Conservation (phyloP, 2,329 filamentous ascomycete species). For the Cladosporium halotolerans region DNA sequence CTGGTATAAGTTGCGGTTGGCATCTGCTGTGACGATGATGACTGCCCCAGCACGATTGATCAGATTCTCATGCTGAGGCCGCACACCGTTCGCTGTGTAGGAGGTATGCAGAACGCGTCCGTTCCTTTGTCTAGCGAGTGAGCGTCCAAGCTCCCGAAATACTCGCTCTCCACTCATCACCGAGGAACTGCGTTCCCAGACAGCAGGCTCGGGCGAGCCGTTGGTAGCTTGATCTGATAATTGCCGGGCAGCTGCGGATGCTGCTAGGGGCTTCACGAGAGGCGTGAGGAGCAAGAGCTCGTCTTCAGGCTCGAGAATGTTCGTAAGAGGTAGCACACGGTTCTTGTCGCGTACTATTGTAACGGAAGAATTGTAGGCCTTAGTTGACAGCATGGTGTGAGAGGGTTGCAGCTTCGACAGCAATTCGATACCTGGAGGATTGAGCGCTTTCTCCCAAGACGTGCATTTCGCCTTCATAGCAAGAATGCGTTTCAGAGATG, state of each 20-base stretch:
- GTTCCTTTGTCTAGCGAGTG: conserved; percentile 76
- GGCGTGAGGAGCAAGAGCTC: conserved; percentile 86
- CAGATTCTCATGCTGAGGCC: conserved; percentile 87
- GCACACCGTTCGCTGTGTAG: conserved; percentile 87
- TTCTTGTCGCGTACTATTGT: conserved; percentile 88
- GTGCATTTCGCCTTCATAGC: conserved; percentile 78
- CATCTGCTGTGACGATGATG: conserved; percentile 86
- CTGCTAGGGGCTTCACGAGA: conserved; percentile 83
- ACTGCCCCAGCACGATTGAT: conserved; percentile 84
- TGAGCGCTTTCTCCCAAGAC: conserved; percentile 85
- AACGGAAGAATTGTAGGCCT: conserved; percentile 86
- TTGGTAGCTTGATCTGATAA: conserved; percentile 56
- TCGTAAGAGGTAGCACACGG: conserved; percentile 72
- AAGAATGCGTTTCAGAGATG: conserved; percentile 72
- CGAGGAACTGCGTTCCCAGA: conserved; percentile 52
- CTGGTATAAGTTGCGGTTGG: conserved; percentile 89
- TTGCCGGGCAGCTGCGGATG: conserved; percentile 73
- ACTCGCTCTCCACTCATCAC: conserved; percentile 91
- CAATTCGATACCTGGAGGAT: conserved; percentile 70
- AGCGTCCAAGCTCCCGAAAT: conserved; percentile 81
- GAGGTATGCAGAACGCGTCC: conserved; percentile 88
- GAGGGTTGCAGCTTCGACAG: conserved; percentile 75
- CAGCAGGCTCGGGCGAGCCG: conserved; percentile 50
- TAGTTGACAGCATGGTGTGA: conserved; percentile 73
- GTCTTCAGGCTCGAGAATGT: conserved; percentile 74